phyloP scores from a whole-genome alignment of 169 alveolate species.

The Plasmodium reichenowi region DNA sequence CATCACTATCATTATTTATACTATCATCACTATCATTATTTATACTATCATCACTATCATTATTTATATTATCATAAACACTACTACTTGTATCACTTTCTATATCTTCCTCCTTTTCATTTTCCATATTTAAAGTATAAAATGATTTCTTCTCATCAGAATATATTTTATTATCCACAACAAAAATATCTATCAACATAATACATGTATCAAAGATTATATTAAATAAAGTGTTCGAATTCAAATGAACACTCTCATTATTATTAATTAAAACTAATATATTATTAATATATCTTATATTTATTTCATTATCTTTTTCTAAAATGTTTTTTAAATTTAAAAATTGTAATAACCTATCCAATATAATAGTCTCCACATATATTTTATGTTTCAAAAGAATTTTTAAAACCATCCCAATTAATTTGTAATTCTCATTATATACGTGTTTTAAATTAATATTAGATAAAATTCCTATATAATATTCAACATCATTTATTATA shows the following conservation, averaged over 20 bases:
- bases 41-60: neutral
- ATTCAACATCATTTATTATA: conserved; percentile 19
- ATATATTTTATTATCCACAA: conserved; percentile 13
- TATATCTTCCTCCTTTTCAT: neutral
- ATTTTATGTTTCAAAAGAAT: conserved; percentile 7
- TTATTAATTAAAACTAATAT: conserved; percentile 34
- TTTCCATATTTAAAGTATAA: conserved; percentile 8
- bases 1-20: neutral
- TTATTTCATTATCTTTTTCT: conserved; percentile 23
- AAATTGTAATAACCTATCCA: conserved; percentile 22
- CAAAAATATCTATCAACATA: conserved; percentile 18
- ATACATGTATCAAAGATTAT: conserved; percentile 13
- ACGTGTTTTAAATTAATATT: conserved; percentile 63
- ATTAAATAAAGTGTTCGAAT: conserved; percentile 34
- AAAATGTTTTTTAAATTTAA: conserved; percentile 40
- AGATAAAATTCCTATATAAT: conserved; percentile 44
- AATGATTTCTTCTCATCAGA: neutral
- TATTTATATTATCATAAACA: neutral
- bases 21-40: neutral
- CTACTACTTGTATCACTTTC: neutral
- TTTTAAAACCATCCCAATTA: conserved; percentile 24
- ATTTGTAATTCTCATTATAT: conserved; percentile 34
- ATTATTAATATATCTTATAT: conserved; percentile 26
- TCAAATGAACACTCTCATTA: conserved; percentile 9
- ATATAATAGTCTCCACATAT: conserved; percentile 25